Conservation (phyloP, 768 basidiomycete species). For the Brasilioporus rufonigricans region DNA sequence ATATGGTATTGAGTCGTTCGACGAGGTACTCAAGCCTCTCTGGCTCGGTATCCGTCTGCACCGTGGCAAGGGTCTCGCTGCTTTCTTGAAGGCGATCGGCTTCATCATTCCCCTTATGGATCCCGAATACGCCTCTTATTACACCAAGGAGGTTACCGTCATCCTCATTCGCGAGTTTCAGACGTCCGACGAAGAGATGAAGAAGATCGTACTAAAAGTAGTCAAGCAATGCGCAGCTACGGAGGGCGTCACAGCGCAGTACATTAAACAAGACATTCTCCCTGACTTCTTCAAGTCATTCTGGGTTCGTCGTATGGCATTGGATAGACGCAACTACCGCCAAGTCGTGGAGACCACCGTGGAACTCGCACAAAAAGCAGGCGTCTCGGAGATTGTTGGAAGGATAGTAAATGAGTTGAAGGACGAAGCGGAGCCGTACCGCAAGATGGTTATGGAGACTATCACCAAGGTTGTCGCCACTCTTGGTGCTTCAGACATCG, state of each 20-base stretch:
- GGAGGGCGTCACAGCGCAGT: conserved; percentile 93
- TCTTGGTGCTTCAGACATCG: conserved; percentile 95
- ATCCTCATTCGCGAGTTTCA: conserved; percentile 98
- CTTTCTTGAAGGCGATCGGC: conserved; percentile 89
- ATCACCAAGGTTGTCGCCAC: conserved; percentile 95
- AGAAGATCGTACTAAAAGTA: conserved; percentile 99
- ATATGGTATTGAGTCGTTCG: conserved; percentile 99
- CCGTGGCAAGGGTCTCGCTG: conserved; percentile 75
- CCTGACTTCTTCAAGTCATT: conserved; percentile 99
- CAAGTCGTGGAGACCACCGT: conserved; percentile 99
- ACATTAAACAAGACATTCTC: conserved; percentile 96
- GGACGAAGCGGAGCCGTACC: conserved; percentile 68
- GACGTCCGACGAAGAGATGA: conserved; percentile 99
- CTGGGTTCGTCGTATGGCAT: conserved; percentile 98
- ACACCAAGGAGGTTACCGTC: conserved; percentile 96
- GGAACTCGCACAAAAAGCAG: conserved; percentile 95
- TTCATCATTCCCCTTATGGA: conserved; percentile 99
- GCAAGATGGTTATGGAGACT: conserved; percentile 99
- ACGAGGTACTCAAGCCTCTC: conserved; percentile 83
- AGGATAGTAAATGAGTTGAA: conserved; percentile 66
- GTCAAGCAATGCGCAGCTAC: conserved; percentile 99
- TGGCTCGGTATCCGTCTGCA: conserved; percentile 79
- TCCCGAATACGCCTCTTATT: conserved; percentile 98
- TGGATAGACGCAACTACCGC: conserved; percentile 92
- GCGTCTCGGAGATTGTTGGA: conserved; percentile 95